Base-by-base conservation (phyloP, 805 yeast species). In the Diddensiella caesifluorescens region DNA sequence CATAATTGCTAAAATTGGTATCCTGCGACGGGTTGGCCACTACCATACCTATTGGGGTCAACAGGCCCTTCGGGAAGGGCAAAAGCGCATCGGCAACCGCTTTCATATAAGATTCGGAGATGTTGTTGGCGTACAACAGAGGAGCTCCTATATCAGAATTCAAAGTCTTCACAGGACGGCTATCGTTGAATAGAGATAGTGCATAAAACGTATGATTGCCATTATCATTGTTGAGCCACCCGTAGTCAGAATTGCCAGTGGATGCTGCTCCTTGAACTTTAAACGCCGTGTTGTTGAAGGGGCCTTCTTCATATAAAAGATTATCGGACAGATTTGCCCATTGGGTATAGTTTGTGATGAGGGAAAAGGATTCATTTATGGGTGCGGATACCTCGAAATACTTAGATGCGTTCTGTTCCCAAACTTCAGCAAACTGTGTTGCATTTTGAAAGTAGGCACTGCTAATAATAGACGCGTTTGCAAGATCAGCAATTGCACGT, bases 11-110 rank as follows among this genome's bases (percentile, higher is more conserved):
- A 6, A 33, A 23, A 27, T 39, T 39, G 18, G 43, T 22, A 22
- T 39, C 43, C 43, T 32, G 32, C 4, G 43, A 32, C 13, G 43
- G 43, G 20, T 39, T 39, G n/a, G 38, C 43, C 10, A 39, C 43
- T 4, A 39, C 38, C 43, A 39, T 39, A n/a, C 43, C 43, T 22
- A 39, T 39, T 4, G 43, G 43, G 3, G 38, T 39, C 34, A 39
- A 22, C 13, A 32, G 38, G 12, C 43, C 43, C 32, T 32, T 39
- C 38, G 43, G 43, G 23, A 39, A 39, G 12, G 43, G 38, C 16
- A 39, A 19, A n/a, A 39, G 31, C 15, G 38, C 29, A 18, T 39
- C 43, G 33, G 43, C 4, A 3, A 39, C 43, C 6, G 43, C 36
- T 19, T 39, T 29, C 43, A 39, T 39, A 32, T 39, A 39, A 15